A percentile compares a stretch with the other conserved stretches of the same genome.
These are phyloP conservation scores for Styphnolobium japonicum DNA, from an alignment of 306 rosid genomes.

Conservation along the genomic window DNA sequence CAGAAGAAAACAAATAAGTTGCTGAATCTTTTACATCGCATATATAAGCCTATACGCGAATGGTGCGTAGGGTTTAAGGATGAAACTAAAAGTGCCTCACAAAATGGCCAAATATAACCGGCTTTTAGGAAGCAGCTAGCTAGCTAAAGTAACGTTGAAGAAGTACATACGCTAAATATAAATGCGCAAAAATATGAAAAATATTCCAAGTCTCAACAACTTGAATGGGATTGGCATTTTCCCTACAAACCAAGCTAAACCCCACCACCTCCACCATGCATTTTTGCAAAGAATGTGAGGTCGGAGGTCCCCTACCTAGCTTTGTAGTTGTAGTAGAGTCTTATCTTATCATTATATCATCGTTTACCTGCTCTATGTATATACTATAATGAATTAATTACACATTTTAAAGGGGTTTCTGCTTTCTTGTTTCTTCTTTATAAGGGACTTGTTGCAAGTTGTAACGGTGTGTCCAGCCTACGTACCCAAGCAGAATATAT, in stretches of 20 bases:
- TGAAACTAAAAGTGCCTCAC: neutral
- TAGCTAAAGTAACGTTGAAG: neutral
- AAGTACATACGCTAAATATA: neutral
- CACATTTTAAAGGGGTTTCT: conserved; percentile 15
- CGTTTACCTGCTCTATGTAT: neutral
- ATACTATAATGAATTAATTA: neutral
- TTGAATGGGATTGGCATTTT: neutral
- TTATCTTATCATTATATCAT: neutral
- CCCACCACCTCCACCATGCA: neutral
- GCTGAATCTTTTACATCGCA: neutral
- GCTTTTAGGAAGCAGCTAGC: neutral
- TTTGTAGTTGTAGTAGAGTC: neutral
- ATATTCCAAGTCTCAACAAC: neutral
- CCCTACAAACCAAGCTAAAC: neutral
- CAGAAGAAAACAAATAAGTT: neutral
- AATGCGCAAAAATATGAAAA: neutral
- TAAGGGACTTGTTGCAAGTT: neutral
- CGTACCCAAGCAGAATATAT: neutral
- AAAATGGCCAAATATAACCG: neutral
- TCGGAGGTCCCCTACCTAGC: conserved; percentile 12
- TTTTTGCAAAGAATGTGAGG: conserved; percentile 1
- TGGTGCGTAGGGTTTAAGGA: neutral
- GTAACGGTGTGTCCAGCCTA: neutral
- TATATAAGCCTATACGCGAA: neutral
- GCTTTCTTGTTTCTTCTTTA: conserved; percentile 2